Percentiles rank a stretch among this genome's conserved stretches.
Evolutionary conservation across 306 rosid species (phyloP).

Genomic region (Trichosanthes truncata): DNA sequence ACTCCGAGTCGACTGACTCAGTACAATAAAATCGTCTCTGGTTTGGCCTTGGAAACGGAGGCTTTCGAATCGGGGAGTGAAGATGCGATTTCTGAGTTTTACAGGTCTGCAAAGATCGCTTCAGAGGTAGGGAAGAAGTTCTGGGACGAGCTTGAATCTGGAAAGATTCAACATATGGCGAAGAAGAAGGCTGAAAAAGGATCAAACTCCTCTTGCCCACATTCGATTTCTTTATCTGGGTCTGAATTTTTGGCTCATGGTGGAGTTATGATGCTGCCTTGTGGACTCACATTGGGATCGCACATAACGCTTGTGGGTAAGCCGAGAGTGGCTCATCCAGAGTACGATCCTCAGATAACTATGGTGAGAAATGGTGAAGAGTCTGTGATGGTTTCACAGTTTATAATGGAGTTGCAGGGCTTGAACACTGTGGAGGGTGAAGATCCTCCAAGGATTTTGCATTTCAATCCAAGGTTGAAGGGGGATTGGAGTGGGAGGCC

Average conservation of each 20-base stretch:
- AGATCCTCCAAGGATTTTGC: conserved; percentile 84
- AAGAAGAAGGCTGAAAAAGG: conserved; percentile 17
- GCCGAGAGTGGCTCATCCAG: conserved; percentile 38
- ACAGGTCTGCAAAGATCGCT: conserved; percentile 51
- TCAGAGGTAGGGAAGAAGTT: conserved; percentile 39
- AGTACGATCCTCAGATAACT: conserved; percentile 25
- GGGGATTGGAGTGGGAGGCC: conserved; percentile 96
- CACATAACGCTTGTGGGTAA: conserved; percentile 65
- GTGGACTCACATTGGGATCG: conserved; percentile 88
- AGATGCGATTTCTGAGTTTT: conserved; percentile 34
- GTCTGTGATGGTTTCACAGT: conserved; percentile 48
- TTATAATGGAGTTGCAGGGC: conserved; percentile 79
- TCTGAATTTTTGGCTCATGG: conserved; percentile 33
- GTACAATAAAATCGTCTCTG: conserved; percentile 29
- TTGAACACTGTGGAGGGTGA: conserved; percentile 77
- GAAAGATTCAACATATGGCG: conserved; percentile 1
- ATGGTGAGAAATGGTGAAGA: conserved; percentile 25
- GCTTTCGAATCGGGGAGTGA: conserved; percentile 23
- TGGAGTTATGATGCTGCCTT: conserved; percentile 56
- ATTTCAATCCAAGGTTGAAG: conserved; percentile 76
- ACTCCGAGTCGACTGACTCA: conserved; percentile 30
- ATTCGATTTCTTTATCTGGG: conserved; percentile 49
- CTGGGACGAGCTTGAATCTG: conserved; percentile 51
- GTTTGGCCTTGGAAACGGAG: conserved; percentile 32
- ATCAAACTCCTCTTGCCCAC: conserved; percentile 37